These are phyloP conservation scores for Croton setiger DNA, from an alignment of 441 rosid species.

Conservation along the genomic window DNA sequence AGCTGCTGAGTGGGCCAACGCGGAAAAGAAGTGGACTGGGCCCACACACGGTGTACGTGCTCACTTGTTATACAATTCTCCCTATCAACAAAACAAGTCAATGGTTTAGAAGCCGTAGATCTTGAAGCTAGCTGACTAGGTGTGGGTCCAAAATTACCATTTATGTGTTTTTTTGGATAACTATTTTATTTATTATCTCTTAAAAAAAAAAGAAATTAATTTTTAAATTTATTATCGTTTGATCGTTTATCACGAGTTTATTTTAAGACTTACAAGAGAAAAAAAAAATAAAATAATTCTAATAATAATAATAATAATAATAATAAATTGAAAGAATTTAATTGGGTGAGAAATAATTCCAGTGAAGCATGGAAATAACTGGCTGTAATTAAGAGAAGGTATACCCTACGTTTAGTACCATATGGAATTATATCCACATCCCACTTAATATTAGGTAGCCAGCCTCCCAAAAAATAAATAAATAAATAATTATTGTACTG, in stretches of 20 bases:
- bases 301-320: too few relatives aligned
- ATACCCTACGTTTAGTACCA: constrained; percentile 3
- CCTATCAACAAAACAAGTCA: neutral
- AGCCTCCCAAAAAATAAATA: constrained; percentile 12
- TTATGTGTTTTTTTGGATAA: too few relatives aligned
- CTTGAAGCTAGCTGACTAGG: neutral
- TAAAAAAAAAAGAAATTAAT: too few relatives aligned
- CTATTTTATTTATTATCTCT: too few relatives aligned
- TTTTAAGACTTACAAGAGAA: too few relatives aligned
- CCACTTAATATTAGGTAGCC: constrained; percentile 16
- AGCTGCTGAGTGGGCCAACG: constrained; percentile 21
- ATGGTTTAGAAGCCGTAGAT: neutral
- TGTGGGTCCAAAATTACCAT: neutral
- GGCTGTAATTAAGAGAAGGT: neutral
- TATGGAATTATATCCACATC: constrained; percentile 23
- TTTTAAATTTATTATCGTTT: too few relatives aligned
- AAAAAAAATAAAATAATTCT: too few relatives aligned
- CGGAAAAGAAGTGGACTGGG: constrained; percentile 6
- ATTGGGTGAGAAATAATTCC: constrained; percentile 18
- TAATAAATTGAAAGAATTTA: neutral
- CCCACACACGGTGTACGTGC: constrained; percentile 8
- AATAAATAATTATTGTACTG: neutral
- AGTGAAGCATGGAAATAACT: neutral
- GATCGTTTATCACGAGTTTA: too few relatives aligned
- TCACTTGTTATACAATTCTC: neutral